Conservation (phyloP, 2,329 filamentous ascomycete genomes). For the Triangularia setosa region DNA sequence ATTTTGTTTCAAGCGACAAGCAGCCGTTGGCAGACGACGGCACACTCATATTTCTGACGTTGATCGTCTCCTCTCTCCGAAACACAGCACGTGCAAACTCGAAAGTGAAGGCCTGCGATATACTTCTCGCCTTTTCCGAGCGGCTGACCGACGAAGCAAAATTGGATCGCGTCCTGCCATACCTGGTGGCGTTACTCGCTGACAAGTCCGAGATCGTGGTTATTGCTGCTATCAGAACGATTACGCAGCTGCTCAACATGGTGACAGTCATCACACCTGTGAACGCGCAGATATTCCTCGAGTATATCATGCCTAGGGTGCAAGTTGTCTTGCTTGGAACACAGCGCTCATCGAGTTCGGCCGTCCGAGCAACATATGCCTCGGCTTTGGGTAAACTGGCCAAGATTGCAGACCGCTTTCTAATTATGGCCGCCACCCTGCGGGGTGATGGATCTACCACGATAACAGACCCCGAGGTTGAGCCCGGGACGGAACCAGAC, state of each 20-base stretch:
- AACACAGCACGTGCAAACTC: slow-evolving; percentile 88
- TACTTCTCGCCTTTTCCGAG: slow-evolving; percentile 88
- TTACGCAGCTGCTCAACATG: slow-evolving; percentile 83
- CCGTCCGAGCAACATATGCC: slow-evolving; percentile 88
- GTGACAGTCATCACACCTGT: slow-evolving; percentile 82
- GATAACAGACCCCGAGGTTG: slow-evolving; percentile 72
- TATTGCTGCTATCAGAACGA: slow-evolving; percentile 76
- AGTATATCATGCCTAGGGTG: slow-evolving; percentile 64
- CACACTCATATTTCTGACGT: slow-evolving; percentile 83
- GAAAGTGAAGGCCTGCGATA: slow-evolving; percentile 81
- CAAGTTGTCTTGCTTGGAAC: slow-evolving; percentile 49
- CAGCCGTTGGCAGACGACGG: slow-evolving; percentile 74
- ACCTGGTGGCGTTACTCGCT: slow-evolving; percentile 75
- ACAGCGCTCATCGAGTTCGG: slow-evolving; percentile 53
- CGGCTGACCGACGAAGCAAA: slow-evolving; percentile 92
- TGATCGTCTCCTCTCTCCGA: slow-evolving; percentile 82
- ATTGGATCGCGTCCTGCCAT: slow-evolving; percentile 86
- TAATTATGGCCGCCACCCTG: slow-evolving; percentile 87
- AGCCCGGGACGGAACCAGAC: slow-evolving; percentile 64
- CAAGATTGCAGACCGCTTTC: slow-evolving; percentile 75
- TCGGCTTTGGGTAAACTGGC: slow-evolving; percentile 87
- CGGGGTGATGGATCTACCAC: slow-evolving; percentile 78
- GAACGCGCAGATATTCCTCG: slow-evolving; percentile 65
- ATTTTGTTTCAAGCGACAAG: slow-evolving; percentile 58
- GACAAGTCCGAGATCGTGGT: slow-evolving; percentile 83